These are phyloP conservation scores for Solidago caesia DNA, from an alignment of 129 eudicot genomes.

Conservation along the genomic window DNA sequence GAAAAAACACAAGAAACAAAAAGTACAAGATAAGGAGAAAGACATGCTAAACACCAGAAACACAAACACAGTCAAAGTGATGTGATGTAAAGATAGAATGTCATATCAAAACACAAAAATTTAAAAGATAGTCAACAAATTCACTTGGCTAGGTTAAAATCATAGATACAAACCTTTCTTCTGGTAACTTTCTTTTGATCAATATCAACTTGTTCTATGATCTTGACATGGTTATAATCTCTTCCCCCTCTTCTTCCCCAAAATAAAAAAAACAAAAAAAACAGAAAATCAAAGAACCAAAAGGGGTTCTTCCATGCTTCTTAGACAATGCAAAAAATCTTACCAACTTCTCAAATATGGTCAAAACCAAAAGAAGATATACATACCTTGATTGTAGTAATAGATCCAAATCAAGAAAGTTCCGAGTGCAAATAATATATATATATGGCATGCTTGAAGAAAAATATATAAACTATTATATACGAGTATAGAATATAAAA, in stretches of 20 bases:
- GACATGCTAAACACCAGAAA: background rate
- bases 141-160: slow-evolving; percentile 7
- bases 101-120: slow-evolving; percentile 14
- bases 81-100: slow-evolving; percentile 13
- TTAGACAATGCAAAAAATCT: background rate
- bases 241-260: background rate
- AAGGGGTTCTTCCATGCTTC: background rate
- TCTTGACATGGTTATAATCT: background rate
- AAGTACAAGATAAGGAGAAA: background rate
- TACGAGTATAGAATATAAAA: background rate
- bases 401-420: slow-evolving; percentile 15
- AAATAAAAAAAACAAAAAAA: background rate
- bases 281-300: background rate
- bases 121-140: slow-evolving; percentile 6
- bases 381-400: slow-evolving; percentile 6
- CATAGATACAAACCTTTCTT: slow-evolving; percentile 12
- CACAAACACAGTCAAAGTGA: slow-evolving; percentile 20
- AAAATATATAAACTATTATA: background rate
- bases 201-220: background rate
- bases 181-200: background rate
- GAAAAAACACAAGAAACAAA: background rate
- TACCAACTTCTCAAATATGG: background rate
- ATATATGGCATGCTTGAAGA: slow-evolving; percentile 16
- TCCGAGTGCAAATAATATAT: no score
- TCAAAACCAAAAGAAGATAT: background rate